Evolutionary conservation across 176 grass and related monocot species (phyloP).

Genomic region (Musa beccarii): DNA sequence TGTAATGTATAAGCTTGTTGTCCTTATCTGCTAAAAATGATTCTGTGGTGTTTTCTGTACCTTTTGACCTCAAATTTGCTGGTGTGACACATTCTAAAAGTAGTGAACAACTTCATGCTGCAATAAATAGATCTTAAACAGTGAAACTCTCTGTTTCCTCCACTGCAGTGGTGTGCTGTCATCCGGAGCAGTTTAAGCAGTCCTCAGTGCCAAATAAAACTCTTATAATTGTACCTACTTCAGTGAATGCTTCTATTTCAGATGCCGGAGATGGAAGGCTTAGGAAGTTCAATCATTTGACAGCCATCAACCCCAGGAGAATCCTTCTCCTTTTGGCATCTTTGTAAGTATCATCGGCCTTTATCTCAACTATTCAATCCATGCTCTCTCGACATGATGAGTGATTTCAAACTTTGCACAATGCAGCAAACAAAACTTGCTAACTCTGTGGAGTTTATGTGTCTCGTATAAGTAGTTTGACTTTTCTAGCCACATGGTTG

Average conservation of each 20-base stretch:
- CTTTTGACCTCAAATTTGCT: not conserved
- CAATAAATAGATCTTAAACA: not conserved
- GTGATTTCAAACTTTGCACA: not conserved
- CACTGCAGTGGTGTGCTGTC: not conserved
- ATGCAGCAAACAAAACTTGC: not conserved
- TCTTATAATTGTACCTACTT: not conserved
- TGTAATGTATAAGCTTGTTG: not conserved
- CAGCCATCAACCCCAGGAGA: conserved; percentile 17
- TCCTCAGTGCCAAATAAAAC: conserved; percentile 1
- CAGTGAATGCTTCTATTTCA: not conserved
- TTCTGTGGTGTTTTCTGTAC: not conserved
- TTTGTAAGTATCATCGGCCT: not conserved
- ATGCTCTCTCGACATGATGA: not conserved
- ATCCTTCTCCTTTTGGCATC: conserved; percentile 22
- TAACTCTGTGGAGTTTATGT: too few relatives aligned
- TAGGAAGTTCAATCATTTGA: conserved; percentile 11
- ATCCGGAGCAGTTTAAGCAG: conserved; percentile 17
- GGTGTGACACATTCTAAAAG: not conserved
- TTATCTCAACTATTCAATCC: not conserved
- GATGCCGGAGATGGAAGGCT: conserved; percentile 5
- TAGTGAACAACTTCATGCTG: not conserved
- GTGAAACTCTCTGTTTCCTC: not conserved
- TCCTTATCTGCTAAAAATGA: not conserved
- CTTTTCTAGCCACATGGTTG: too few relatives aligned
- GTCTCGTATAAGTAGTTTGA: too few relatives aligned